Conservation (phyloP, 1,284 basidiomycete species). For the Pyrrhoderma lamaoense region DNA sequence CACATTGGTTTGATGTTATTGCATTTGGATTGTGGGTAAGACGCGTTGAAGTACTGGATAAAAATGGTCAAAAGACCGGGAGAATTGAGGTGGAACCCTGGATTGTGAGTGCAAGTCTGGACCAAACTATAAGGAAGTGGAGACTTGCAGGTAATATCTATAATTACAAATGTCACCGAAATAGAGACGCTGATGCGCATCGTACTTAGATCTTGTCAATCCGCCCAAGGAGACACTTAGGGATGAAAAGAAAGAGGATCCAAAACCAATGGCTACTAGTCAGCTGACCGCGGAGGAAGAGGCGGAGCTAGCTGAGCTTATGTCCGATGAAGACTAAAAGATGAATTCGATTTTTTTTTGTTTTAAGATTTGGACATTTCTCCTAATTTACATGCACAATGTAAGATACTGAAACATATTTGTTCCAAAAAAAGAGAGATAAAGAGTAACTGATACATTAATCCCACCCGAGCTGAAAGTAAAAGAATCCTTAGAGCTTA, state of each 20-base stretch:
- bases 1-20: conserved; percentile 83
- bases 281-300: conserved; percentile 70
- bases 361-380: neutral
- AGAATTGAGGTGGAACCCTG: conserved; percentile 54
- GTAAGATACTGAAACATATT: neutral
- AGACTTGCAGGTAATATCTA: conserved; percentile 52
- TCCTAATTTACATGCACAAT: conserved; percentile 2
- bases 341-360: neutral
- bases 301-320: conserved; percentile 71
- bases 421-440: neutral
- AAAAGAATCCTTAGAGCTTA: conserved; percentile 32
- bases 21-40: conserved; percentile 67
- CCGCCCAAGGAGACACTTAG: conserved; percentile 31
- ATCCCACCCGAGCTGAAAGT: neutral
- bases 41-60: conserved; percentile 34
- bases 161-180: neutral
- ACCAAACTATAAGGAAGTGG: conserved; percentile 83
- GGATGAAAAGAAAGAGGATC: conserved; percentile 23
- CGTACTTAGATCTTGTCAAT: conserved; percentile 41
- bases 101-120: conserved; percentile 77
- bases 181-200: neutral
- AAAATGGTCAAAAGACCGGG: conserved; percentile 20
- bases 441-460: neutral
- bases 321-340: conserved; percentile 41
- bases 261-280: conserved; percentile 22